Base-by-base conservation (phyloP, 352 stramenopile genomes). In the Halophytophthora polymorphica region DNA sequence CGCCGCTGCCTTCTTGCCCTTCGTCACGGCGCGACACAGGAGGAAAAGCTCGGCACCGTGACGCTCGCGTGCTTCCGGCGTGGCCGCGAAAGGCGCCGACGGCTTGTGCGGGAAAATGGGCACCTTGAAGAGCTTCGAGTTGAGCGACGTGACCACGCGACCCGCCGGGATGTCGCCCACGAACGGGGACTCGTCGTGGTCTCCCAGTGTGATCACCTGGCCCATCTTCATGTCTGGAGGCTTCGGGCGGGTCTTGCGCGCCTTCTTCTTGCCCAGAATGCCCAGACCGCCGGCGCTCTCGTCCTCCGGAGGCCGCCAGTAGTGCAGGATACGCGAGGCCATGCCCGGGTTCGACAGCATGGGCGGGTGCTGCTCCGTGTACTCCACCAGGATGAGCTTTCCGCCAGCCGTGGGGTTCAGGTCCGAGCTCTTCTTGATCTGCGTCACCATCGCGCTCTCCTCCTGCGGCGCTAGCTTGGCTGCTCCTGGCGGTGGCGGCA, bases 391-490 rank as follows among this genome's bases (percentile, higher is more conserved):
- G 58, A 93, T 88, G 44, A 90, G 64, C 41, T 90, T 90, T 0
- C 80, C 83, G 28, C 75, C 80, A 41, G 79, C 78, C 11, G 68
- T 88, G 17, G 80, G 80, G 42, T 85, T 87, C 46, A 93, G 57
- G 33, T 93, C 83, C 0, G 81, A 90, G 29, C 73, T 88, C 58
- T 94, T 94, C 52, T 94, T 94, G 55, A 92, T 94, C 56, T 93
- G 83, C n/a, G 80, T 86, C 36, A 88, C 67, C 54, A 86, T 83
- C 12, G 78, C 75, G 37, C 71, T 85, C 45, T 90, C 78, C 18
- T 93, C 76, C 23, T 83, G 81, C 3, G 64, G 59, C 17, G 75
- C 61, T 15, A 85, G 34, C 33, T 73, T 73, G 6, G 59, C 64
- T 17, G 64, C 64, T 39, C 64, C 64, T n/a, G 64, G 45, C 36